Evolutionary conservation across 164 flowering plant species (phyloP), one percentile per base, ranked within the genome.

Genomic region (Vitis labrusca): DNA sequence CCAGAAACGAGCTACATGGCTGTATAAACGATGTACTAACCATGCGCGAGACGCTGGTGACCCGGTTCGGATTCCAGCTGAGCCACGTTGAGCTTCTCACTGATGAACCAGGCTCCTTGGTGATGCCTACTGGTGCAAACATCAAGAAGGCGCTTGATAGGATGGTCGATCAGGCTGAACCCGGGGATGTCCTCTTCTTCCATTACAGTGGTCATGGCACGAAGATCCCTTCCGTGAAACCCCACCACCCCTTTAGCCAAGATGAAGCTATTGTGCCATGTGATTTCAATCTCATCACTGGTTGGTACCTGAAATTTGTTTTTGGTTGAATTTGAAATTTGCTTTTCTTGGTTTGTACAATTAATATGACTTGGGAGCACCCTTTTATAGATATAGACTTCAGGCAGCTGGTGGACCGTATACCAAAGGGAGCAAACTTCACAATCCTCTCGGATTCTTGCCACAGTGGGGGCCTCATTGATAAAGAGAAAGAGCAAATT

Each of bases 161-260:
- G 27, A 88, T 92, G 91, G 76, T 92, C 30, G 83, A 81, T 59
- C 63, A 65, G 16, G 89, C 92, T 30, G 77, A 78, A 59, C 63
- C 83, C 0, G 91, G 90, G 0, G 97, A 89, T 65, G 85, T 88
- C 10, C 68, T 92, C 23, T 90, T 78, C 65, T 90, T 92, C 59
- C 95, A 92, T 66, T 90, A 83, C 48, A 89, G 92, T 48, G 97
- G 97, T n/a, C 97, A 92, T 71, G 97, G 97, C 27, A 92, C 95
- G 0, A 68, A 75, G 19, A 71, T 88, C 52, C 89, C 89, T 0
- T 76, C 84, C 0, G 0, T 15, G n/a, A 81, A 69, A 50, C 80
- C 83, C 2, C 53, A 44, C 63, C 74, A 70, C 59, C 80, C 74
- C 32, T 71, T 71, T 9, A 58, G 71, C 56, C 71, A 79, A 14